phyloP scores from a whole-genome alignment of 202 grass and related monocot genomes.

The Panicum hallii region DNA sequence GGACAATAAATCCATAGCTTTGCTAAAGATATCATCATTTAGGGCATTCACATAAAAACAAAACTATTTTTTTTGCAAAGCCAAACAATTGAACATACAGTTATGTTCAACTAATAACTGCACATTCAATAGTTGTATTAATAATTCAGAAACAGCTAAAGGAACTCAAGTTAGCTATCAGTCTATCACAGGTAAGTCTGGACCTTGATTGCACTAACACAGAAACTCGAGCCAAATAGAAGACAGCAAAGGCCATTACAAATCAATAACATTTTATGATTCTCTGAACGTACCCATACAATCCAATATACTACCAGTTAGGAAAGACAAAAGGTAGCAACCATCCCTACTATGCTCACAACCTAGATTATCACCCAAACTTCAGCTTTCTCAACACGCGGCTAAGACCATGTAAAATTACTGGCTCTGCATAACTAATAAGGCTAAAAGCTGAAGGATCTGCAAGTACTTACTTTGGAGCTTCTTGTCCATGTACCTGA shows the following conservation, averaged over 20 bases:
- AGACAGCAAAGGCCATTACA: not conserved
- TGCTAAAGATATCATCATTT: conserved; percentile 53
- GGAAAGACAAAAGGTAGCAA: not conserved
- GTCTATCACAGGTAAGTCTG: not conserved
- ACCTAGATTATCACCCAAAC: not conserved
- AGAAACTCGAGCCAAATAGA: not conserved
- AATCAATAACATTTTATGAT: not conserved
- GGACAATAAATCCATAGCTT: conserved; percentile 63
- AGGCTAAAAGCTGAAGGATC: not conserved
- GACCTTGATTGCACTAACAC: not conserved
- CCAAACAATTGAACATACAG: not conserved
- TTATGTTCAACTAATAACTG: not conserved
- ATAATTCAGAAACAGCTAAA: not conserved
- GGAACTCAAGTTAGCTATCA: not conserved
- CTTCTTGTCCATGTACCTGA: conserved; percentile 98
- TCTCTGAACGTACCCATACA: not conserved
- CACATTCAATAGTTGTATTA: not conserved
- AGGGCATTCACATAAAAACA: conserved; percentile 24
- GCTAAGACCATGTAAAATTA: no score
- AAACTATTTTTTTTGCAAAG: not conserved
- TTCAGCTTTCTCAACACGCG: not conserved
- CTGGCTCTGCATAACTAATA: not conserved
- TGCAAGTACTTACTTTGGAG: conserved; percentile 74
- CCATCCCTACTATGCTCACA: not conserved
- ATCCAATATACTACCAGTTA: not conserved